Evolutionary conservation across 75 land plant species (phyloP).

Genomic region (Picea glauca): DNA sequence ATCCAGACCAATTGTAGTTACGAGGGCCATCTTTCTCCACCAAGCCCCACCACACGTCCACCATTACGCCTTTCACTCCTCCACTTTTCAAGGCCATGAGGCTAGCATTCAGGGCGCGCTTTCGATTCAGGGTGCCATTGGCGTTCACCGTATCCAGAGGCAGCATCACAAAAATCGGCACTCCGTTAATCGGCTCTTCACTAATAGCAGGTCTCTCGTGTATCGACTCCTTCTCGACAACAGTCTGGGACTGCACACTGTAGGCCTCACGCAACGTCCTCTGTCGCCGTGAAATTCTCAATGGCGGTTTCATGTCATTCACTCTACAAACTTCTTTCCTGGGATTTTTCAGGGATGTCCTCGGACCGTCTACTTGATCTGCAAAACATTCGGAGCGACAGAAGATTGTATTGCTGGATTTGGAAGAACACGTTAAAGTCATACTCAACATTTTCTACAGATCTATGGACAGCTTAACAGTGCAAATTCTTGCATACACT

Average conservation of each 20-base stretch:
- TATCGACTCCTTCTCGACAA: background rate
- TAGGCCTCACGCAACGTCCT: background rate
- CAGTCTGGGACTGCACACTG: background rate
- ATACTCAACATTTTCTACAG: too few relatives aligned
- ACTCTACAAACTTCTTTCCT: too few relatives aligned
- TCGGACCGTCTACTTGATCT: too few relatives aligned
- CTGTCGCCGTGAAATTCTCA: background rate
- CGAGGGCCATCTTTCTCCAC: conserved; percentile 71
- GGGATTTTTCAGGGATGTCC: too few relatives aligned
- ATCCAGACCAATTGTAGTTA: conserved; percentile 71
- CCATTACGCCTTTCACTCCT: conserved; percentile 84
- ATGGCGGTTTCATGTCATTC: too few relatives aligned
- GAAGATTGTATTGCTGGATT: too few relatives aligned
- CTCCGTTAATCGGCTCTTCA: conserved; percentile 11
- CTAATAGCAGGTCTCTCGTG: background rate
- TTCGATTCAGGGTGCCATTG: conserved; percentile 46
- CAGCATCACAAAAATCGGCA: conserved; percentile 74
- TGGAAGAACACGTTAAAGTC: too few relatives aligned
- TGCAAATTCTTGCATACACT: background rate
- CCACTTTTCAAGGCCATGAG: conserved; percentile 73
- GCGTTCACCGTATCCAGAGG: conserved; percentile 63
- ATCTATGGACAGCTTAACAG: background rate
- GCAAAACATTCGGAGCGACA: too few relatives aligned
- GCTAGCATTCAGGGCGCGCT: conserved; percentile 68
- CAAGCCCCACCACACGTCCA: conserved; percentile 90